Evolutionary conservation across 192 early-diverging fungal genomes (phyloP), one percentile per base, ranked within the genome.

Genomic region (Phlyctochytrium planicorne): DNA sequence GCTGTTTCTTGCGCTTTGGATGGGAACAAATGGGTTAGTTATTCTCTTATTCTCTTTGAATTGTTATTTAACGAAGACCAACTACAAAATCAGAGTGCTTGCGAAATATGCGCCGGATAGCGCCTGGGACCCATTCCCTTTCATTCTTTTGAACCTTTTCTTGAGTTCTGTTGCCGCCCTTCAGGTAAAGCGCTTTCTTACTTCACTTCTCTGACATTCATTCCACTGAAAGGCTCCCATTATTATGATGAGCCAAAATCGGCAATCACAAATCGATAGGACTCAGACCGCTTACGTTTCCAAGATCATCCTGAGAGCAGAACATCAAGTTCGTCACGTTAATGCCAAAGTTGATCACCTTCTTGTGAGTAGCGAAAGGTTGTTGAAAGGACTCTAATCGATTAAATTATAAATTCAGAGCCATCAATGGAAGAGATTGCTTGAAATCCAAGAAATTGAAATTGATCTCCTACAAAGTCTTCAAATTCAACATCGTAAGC

Each of bases 171-270:
- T 82, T 32, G 80, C 80, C 12, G 76, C 76, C 24, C 57, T 73
- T 24, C 80, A 82, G 67, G 55, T 57, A 57, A 6, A 10, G 55
- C 40, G n/a, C n/a, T n/a, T 47, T 47, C 20, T 20, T 20, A 6
- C 16, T 57, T 57, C 12, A 27, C 4, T 27, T 57, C 20, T 25
- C 27, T 57, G 27, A 57, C 55, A n/a, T n/a, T n/a, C n/a, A n/a
- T n/a, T 6, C 6, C 55, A 25, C 4, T 6, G 25, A 57, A 20
- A 57, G 55, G 80, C 74, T 10, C 80, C 80, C 30, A 57, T 82
- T 53, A 82, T 82, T 56, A 82, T 82, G 80, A 82, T 82, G 80
- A 76, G 76, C 2, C 80, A 82, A 60, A 82, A 82, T 59, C 29
- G 80, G 0, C 77, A 78, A 62, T 25, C 71, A 17, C 74, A 64